A percentile compares a stretch with the other conserved stretches of the same genome.
Evolutionary conservation across 176 grass and related monocot genomes (phyloP).

Genomic region (Carex kokanica): DNA sequence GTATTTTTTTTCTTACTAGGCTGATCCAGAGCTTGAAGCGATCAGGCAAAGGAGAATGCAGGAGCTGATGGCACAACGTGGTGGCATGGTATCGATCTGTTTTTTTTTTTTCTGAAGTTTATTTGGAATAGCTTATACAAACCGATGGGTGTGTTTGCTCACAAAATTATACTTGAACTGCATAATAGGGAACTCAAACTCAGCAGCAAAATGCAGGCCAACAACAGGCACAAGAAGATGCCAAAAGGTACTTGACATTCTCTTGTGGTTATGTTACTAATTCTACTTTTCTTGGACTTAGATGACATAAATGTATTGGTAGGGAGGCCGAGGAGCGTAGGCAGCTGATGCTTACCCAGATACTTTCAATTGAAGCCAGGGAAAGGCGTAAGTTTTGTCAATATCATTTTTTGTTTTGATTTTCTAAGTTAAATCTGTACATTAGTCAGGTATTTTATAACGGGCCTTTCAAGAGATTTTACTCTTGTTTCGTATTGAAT

Average conservation of each 20-base stretch:
- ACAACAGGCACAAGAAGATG: slow-evolving; percentile 71
- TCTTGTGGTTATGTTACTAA: neutral
- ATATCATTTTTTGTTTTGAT: slow-evolving; percentile 5
- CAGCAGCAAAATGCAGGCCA: slow-evolving; percentile 68
- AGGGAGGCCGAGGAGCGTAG: slow-evolving; percentile 69
- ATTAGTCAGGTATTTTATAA: neutral
- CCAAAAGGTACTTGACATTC: slow-evolving; percentile 49
- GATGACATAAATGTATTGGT: neutral
- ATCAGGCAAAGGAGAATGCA: slow-evolving; percentile 85
- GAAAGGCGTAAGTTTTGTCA: slow-evolving; percentile 60
- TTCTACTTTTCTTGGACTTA: neutral
- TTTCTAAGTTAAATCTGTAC: neutral
- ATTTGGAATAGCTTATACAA: neutral
- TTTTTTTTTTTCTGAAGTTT: neutral
- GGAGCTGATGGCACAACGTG: slow-evolving; percentile 70
- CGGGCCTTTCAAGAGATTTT: neutral
- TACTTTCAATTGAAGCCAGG: slow-evolving; percentile 76
- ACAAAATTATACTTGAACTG: slow-evolving; percentile 1
- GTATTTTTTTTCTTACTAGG: slow-evolving; percentile 35
- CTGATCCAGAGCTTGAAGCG: slow-evolving; percentile 70
- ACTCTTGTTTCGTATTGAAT: neutral
- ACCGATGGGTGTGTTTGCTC: neutral
- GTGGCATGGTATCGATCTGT: slow-evolving; percentile 51
- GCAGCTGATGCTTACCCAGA: slow-evolving; percentile 79
- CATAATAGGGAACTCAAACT: slow-evolving; percentile 39